Evolutionary conservation across 129 eudicot species (phyloP), one percentile per base, ranked within the genome.

Genomic region (Helichrysum umbraculigerum): DNA sequence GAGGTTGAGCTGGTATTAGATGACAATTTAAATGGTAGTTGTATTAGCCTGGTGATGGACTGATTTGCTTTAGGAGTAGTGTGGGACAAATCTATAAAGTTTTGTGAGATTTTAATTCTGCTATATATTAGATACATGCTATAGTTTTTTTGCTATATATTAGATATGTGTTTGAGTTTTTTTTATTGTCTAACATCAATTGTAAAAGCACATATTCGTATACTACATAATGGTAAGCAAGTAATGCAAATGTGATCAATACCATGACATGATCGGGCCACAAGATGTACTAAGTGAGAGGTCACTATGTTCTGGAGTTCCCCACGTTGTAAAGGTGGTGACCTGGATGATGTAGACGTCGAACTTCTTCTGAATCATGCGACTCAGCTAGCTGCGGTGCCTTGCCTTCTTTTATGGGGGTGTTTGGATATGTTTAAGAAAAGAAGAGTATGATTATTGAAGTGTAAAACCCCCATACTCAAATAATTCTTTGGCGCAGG

Each of bases 401-500:
- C 59, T 74, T 70, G 75, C 81, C 64, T 74, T 76, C 79, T 72
- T 44, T 66, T 73, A 69, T 74, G 92, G 95, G 95, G 96, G 87
- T 77, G 77, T 77, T 73, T 22, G 86, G 92, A 87, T 87, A 73
- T 81, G 68, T 83, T 81, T 80, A 65, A 78, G 68, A 70, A 75
- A 68, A 77, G 68, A 81, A 79, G 87, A 68, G 72, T 73, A 75
- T 79, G 77, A 76, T 74, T 63, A 78, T 81, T 80, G 12, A 85
- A 79, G 85, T 87, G 67, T 83, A 77, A 72, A 81, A 85, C 85
- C 91, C 92, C 89, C 91, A 54, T 85, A 77, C 87, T 92, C 96
- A 90, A 89, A 77, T 83, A 75, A 73, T 88, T 88, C 86, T 90
- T 93, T 93, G 96, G 78, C 96, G 92, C 98, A 93, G 98, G 98